Evolutionary conservation across 345 rosid genomes (phyloP).

Genomic region (Iberis pinnata): DNA sequence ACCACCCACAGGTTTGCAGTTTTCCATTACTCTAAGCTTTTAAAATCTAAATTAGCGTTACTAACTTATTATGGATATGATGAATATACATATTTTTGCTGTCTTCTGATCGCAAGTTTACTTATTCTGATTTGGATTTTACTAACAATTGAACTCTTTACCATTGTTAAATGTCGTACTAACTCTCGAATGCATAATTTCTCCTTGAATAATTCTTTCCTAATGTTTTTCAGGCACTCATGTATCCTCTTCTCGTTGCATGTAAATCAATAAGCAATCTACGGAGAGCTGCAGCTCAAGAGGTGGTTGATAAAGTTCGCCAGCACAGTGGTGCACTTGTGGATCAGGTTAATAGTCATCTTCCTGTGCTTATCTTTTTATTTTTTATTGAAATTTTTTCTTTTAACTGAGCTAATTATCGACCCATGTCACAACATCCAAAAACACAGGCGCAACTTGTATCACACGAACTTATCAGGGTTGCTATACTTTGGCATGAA

Average conservation of each 20-base stretch:
- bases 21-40: constrained; percentile 7
- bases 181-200: constrained; percentile 11
- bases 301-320: constrained; percentile 95
- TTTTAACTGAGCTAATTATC: constrained; percentile 11
- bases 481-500: constrained; percentile 99
- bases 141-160: not conserved
- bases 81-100: not conserved
- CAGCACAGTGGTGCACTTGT: constrained; percentile 92
- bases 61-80: constrained; percentile 9
- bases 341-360: constrained; percentile 61
- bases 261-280: constrained; percentile 96
- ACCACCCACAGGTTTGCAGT: constrained; percentile 85
- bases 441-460: constrained; percentile 83
- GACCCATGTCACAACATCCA: constrained; percentile 5
- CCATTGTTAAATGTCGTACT: not conserved
- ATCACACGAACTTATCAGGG: constrained; percentile 85
- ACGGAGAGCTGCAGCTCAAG: constrained; percentile 90
- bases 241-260: constrained; percentile 99
- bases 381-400: not conserved
- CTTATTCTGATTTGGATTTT: constrained; percentile 8
- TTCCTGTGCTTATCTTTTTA: constrained; percentile 4
- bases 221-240: constrained; percentile 68
- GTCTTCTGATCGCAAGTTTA: constrained; percentile 10
- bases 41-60: not conserved
- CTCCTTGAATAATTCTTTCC: constrained; percentile 10